Conservation (phyloP, 2,329 filamentous ascomycete genomes). For the Arthroderma sp. region DNA sequence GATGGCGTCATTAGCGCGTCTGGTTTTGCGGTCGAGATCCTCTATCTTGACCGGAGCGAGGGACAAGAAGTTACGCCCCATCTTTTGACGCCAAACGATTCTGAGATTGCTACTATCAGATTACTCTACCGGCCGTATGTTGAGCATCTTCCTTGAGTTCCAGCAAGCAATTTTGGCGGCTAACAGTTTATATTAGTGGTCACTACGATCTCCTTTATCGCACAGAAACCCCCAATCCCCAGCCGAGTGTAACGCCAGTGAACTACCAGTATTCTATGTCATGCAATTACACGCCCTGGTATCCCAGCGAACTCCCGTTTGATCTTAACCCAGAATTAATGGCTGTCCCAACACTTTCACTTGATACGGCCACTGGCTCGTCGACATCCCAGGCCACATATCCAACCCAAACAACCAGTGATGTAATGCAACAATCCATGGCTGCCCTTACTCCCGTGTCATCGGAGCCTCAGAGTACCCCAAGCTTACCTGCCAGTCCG, state of each 20-base stretch:
- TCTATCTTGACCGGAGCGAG: conserved; percentile 77
- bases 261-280: conserved; percentile 30
- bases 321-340: conserved; percentile 29
- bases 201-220: conserved; percentile 94
- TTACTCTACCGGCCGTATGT: conserved; percentile 54
- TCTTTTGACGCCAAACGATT: conserved; percentile 22
- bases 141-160: neutral
- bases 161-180: neutral
- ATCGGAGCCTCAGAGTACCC: neutral
- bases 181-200: conserved; percentile 36
- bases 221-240: conserved; percentile 27
- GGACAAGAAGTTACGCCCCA: conserved; percentile 56
- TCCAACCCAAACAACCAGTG: conserved; percentile 19
- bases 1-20: conserved; percentile 68
- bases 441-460: neutral
- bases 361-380: conserved; percentile 22
- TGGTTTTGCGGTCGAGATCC: conserved; percentile 69
- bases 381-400: conserved; percentile 18
- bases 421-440: conserved; percentile 6
- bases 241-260: conserved; percentile 20
- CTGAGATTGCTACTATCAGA: conserved; percentile 49
- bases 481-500: conserved; percentile 12
- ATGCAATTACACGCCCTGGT: conserved; percentile 26
- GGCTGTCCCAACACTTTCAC: conserved; percentile 28
- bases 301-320: conserved; percentile 24